A percentile compares a stretch with the other conserved stretches of the same genome.
Conservation (phyloP, 768 basidiomycete genomes). For the Pleurotus pulmonarius region DNA sequence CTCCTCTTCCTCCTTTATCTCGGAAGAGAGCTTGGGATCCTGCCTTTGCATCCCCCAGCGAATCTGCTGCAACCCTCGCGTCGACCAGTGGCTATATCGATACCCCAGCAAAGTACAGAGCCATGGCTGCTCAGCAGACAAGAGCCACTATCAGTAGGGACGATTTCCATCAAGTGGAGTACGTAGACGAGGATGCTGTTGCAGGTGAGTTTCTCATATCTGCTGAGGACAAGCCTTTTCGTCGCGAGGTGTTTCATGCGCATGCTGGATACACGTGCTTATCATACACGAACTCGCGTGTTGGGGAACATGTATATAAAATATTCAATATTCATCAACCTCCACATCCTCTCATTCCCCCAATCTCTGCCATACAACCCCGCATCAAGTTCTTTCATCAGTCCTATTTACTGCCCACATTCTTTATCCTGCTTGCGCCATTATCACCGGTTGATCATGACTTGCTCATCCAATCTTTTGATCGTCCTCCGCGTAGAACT, state of each 20-base stretch:
- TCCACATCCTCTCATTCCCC: slow-evolving; percentile 10
- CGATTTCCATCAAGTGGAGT: slow-evolving; percentile 26
- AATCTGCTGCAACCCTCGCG: slow-evolving; percentile 45
- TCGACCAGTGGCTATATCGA: slow-evolving; percentile 66
- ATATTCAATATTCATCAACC: not conserved
- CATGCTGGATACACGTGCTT: slow-evolving; percentile 9
- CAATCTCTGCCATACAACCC: slow-evolving; percentile 11
- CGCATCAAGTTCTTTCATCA: slow-evolving; percentile 11
- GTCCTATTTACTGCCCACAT: slow-evolving; percentile 1
- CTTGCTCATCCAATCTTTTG: slow-evolving; percentile 30
- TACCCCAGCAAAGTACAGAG: slow-evolving; percentile 61
- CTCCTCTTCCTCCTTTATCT: slow-evolving; percentile 34
- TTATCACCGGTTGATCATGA: slow-evolving; percentile 18
- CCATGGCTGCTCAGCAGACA: slow-evolving; percentile 34
- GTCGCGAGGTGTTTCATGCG: slow-evolving; percentile 9
- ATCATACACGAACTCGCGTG: slow-evolving; percentile 12
- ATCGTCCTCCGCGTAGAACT: slow-evolving; percentile 61
- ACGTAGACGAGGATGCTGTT: slow-evolving; percentile 19
- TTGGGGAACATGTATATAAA: not conserved
- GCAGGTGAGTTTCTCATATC: slow-evolving; percentile 19
- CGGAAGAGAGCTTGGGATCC: slow-evolving; percentile 77
- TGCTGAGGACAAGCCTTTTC: slow-evolving; percentile 5
- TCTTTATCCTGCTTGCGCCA: slow-evolving; percentile 14
- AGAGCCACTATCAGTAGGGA: slow-evolving; percentile 29
- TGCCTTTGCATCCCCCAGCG: slow-evolving; percentile 50